Evolutionary conservation across 495 filamentous ascomycete genomes (phyloP).

Genomic region (Aspergillus heteromorphus): DNA sequence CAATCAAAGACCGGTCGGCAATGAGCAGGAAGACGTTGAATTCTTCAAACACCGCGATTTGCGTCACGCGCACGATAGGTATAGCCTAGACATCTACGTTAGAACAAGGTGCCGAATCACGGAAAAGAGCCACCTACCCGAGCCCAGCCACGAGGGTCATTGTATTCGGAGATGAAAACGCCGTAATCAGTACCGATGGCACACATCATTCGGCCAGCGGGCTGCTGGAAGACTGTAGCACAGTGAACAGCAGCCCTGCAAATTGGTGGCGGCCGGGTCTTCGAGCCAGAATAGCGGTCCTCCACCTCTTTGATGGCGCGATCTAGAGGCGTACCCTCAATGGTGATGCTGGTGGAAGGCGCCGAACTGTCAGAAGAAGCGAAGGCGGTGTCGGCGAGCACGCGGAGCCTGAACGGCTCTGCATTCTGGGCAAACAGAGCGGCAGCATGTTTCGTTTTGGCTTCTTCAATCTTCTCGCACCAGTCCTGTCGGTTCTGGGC

Average conservation of each 20-base stretch:
- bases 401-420: conserved; percentile 87
- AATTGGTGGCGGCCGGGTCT: conserved; percentile 63
- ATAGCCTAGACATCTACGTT: conserved; percentile 53
- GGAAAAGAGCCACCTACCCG: conserved; percentile 50
- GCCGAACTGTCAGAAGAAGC: conserved; percentile 62
- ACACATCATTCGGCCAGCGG: conserved; percentile 74
- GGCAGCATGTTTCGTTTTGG: conserved; percentile 87
- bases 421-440: conserved; percentile 88
- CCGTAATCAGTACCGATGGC: conserved; percentile 95
- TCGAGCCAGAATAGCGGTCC: conserved; percentile 56
- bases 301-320: conserved; percentile 88
- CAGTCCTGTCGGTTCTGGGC: conserved; percentile 74
- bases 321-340: conserved; percentile 87
- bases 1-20: conserved; percentile 83
- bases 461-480: conserved; percentile 89
- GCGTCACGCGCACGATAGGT: conserved; percentile 68
- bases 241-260: conserved; percentile 86
- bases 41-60: conserved; percentile 91
- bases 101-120: conserved; percentile 11
- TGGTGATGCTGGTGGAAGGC: conserved; percentile 52
- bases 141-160: conserved; percentile 83
- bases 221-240: conserved; percentile 78
- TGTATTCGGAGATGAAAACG: conserved; percentile 78
- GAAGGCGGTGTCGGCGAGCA: conserved; percentile 91
- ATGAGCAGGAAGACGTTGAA: conserved; percentile 89